Evolutionary conservation across 2,329 filamentous ascomycete genomes (phyloP).

Genomic region (Sporothrix globosa): DNA sequence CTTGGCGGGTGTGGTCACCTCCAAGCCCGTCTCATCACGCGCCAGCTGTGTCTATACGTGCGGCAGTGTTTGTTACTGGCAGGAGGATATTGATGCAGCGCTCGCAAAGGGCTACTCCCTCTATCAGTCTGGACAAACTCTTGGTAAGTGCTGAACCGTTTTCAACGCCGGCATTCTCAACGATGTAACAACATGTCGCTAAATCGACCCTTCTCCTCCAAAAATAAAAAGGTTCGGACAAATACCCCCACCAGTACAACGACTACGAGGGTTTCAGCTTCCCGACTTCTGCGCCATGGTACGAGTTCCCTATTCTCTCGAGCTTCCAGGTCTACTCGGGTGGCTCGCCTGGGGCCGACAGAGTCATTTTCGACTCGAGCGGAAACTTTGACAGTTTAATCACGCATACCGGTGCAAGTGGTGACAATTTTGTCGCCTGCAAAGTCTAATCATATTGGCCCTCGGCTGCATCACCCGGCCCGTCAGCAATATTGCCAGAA

Average conservation of each 20-base stretch:
- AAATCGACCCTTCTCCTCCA: no score
- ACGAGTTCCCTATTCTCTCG: conserved; percentile 51
- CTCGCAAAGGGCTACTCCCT: conserved; percentile 44
- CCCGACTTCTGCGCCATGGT: conserved; percentile 47
- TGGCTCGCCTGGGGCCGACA: conserved; percentile 64
- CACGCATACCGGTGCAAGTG: conserved; percentile 67
- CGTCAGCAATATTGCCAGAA: no score
- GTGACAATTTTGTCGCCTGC: conserved; percentile 66
- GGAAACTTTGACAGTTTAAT: conserved; percentile 61
- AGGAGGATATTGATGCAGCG: conserved; percentile 43
- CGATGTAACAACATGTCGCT: background rate
- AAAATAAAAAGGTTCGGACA: conserved; percentile 36
- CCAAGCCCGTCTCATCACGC: conserved; percentile 34
- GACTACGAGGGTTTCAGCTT: conserved; percentile 51
- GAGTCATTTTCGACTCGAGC: conserved; percentile 62
- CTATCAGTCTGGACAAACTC: conserved; percentile 38
- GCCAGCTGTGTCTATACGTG: conserved; percentile 45
- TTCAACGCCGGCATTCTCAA: background rate
- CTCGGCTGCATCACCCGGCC: no score
- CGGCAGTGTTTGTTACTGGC: conserved; percentile 46
- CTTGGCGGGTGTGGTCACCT: conserved; percentile 38
- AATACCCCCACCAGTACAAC: conserved; percentile 51
- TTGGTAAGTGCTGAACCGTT: conserved; percentile 37
- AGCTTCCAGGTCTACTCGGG: conserved; percentile 46
- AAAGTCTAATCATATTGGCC: background rate